Conservation (phyloP, 805 yeast species). For the Lachancea kluyveri region DNA sequence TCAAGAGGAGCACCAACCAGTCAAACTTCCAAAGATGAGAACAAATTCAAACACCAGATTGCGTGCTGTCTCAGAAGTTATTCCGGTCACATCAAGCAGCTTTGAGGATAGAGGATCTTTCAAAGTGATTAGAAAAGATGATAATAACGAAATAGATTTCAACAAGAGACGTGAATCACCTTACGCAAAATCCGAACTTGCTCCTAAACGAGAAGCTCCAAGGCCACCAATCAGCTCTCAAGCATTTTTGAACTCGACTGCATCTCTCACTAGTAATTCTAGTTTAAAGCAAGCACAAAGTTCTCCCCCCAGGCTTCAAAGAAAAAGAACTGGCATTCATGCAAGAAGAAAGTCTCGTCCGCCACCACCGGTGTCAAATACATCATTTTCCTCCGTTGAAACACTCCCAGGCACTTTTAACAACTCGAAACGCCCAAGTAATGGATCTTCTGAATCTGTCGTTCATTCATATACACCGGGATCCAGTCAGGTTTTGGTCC, state of each 20-base stretch:
- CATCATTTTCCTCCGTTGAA: too few relatives aligned
- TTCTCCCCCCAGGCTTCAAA: slow-evolving; percentile 12
- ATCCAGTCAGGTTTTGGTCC: slow-evolving; percentile 36
- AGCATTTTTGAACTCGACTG: slow-evolving; percentile 6
- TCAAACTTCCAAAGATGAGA: slow-evolving; percentile 10
- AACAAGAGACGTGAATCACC: slow-evolving; percentile 77
- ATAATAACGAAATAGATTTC: slow-evolving; percentile 71
- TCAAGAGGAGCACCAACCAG: slow-evolving; percentile 12
- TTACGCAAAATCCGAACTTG: slow-evolving; percentile 47
- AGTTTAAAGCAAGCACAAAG: background rate
- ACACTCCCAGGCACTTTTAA: background rate
- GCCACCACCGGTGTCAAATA: slow-evolving; percentile 15
- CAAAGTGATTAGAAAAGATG: slow-evolving; percentile 56
- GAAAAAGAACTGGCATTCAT: slow-evolving; percentile 12
- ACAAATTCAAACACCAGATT: slow-evolving; percentile 9
- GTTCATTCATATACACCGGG: slow-evolving; percentile 38
- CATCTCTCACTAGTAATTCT: background rate
- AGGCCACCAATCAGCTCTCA: slow-evolving; percentile 48
- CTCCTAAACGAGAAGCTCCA: slow-evolving; percentile 68
- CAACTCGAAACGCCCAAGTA: slow-evolving; percentile 3
- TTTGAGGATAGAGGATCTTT: slow-evolving; percentile 40
- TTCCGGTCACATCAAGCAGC: slow-evolving; percentile 6
- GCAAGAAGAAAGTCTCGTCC: slow-evolving; percentile 14
- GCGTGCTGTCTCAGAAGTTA: slow-evolving; percentile 1
- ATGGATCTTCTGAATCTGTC: slow-evolving; percentile 17